Evolutionary conservation across 1,139 yeast genomes (phyloP).

Genomic region (Arxiozyma heterogenica): DNA sequence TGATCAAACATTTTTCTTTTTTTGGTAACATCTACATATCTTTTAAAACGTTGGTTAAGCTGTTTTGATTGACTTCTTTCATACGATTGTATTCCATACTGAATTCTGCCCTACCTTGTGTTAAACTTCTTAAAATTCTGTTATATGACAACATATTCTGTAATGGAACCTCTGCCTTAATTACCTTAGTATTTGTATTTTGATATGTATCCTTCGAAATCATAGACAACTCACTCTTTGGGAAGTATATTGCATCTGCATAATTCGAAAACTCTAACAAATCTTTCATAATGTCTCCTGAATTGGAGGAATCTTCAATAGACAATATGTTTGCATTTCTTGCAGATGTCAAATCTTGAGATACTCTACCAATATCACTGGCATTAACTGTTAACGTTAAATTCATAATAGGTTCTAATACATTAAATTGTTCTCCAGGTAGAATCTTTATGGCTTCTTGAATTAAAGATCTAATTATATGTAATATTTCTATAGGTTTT

Average conservation of each 20-base stretch:
- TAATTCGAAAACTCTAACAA: not conserved
- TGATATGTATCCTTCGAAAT: not conserved
- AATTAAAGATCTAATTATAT: conserved; percentile 17
- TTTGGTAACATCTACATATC: not conserved
- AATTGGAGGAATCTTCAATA: conserved; percentile 34
- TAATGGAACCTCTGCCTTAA: conserved; percentile 74
- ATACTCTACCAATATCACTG: conserved; percentile 70
- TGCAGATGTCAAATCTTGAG: conserved; percentile 67
- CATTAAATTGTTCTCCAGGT: conserved; percentile 33
- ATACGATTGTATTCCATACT: conserved; percentile 72
- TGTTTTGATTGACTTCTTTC: conserved; percentile 18
- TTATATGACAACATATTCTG: conserved; percentile 87
- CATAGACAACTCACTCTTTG: not conserved
- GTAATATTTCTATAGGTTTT: conserved; percentile 19
- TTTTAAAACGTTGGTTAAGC: not conserved
- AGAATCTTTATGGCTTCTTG: not conserved
- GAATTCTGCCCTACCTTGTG: conserved; percentile 84
- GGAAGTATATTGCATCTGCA: conserved; percentile 1
- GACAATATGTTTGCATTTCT: conserved; percentile 61
- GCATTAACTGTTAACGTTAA: conserved; percentile 61
- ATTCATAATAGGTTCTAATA: conserved; percentile 83
- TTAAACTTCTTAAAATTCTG: conserved; percentile 64
- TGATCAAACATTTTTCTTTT: not conserved
- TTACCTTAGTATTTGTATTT: conserved; percentile 35
- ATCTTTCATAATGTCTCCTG: not conserved